Conservation (phyloP, 2,329 filamentous ascomycete genomes). For the Dothiorella sarmentorum region DNA sequence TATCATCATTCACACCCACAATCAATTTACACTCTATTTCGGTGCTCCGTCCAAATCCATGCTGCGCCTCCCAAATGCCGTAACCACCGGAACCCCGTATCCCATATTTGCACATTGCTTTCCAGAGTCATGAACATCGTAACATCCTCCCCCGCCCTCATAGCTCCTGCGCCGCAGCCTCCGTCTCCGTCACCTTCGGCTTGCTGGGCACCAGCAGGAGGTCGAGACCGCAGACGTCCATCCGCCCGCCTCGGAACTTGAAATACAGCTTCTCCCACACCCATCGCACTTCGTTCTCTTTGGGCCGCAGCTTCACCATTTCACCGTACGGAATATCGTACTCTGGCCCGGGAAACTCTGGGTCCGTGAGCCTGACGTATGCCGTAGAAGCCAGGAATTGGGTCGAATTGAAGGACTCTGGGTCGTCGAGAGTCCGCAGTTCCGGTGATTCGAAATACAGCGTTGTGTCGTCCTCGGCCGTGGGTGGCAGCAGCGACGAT, state of each 20-base stretch:
- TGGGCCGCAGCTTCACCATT: slow-evolving; percentile 41
- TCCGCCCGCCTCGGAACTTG: slow-evolving; percentile 47
- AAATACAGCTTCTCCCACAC: slow-evolving; percentile 51
- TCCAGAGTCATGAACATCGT: slow-evolving; percentile 9
- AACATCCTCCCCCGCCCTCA: not conserved
- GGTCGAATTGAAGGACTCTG: slow-evolving; percentile 43
- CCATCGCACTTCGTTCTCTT: slow-evolving; percentile 45
- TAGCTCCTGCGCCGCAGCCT: slow-evolving; percentile 1
- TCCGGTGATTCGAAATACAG: slow-evolving; percentile 36
- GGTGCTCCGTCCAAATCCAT: not conserved
- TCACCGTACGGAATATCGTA: slow-evolving; percentile 47
- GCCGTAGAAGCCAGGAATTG: slow-evolving; percentile 42
- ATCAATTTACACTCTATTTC: not conserved
- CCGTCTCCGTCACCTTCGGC: not conserved
- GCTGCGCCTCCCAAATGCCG: slow-evolving; percentile 7
- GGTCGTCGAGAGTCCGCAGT: slow-evolving; percentile 24
- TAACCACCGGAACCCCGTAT: too few relatives aligned
- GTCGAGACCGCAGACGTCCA: slow-evolving; percentile 53
- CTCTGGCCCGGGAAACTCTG: slow-evolving; percentile 49
- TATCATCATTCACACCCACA: not conserved
- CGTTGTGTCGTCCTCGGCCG: slow-evolving; percentile 36
- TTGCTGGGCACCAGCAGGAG: slow-evolving; percentile 36
- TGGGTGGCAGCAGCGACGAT: slow-evolving; percentile 31
- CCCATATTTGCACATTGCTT: slow-evolving; percentile 5
- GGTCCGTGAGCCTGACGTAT: slow-evolving; percentile 47